Base-by-base conservation (phyloP, 192 early-diverging fungal genomes). In the Rhizophagus clarus region DNA sequence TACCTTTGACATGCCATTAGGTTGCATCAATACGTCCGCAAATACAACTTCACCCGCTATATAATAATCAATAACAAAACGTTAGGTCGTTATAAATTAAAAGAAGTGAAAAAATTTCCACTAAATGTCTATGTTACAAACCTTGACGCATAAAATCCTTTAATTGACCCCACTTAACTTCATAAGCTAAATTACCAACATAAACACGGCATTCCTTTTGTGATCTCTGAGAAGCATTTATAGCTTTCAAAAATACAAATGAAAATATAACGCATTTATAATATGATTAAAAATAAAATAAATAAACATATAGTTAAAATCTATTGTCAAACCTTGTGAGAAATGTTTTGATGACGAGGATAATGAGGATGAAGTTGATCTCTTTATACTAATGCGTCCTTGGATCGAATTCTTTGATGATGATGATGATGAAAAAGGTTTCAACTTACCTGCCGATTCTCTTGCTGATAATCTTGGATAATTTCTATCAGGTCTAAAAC, bases 71-170 rank as follows among this genome's bases (percentile, higher is more conserved):
- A 40, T 7, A 32, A 70, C 17, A 61, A 15, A 29, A 34, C n/a
- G 29, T 61, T 26, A 22, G 45, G 31, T 11, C 32, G 0, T 22
- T 68, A 73, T 1, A 2, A 15, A 22, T 63, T 40, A 76, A n/a
- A n/a, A n/a, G n/a, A n/a, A n/a, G n/a, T n/a, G n/a, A n/a, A n/a
- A n/a, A n/a, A n/a, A n/a, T n/a, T n/a, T n/a, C n/a, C n/a, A n/a
- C n/a, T n/a, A n/a, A n/a, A n/a, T n/a, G 62, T 49, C 3, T 31
- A 37, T 15, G 7, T 17, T n/a, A 76, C 79, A 26, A 82, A 93
- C 93, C 88, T 85, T 94, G 86, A 31, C 92, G 84, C 93, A 95
- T 94, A 76, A 91, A 95, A 80, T 95, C 93, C 81, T 95, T 94
- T 79, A 96, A 85, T 79, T 96, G 91, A 37, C 85, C 87, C 89